Base-by-base conservation (phyloP, 2,329 filamentous ascomycete genomes). In the Sordariomycetes sp. region DNA sequence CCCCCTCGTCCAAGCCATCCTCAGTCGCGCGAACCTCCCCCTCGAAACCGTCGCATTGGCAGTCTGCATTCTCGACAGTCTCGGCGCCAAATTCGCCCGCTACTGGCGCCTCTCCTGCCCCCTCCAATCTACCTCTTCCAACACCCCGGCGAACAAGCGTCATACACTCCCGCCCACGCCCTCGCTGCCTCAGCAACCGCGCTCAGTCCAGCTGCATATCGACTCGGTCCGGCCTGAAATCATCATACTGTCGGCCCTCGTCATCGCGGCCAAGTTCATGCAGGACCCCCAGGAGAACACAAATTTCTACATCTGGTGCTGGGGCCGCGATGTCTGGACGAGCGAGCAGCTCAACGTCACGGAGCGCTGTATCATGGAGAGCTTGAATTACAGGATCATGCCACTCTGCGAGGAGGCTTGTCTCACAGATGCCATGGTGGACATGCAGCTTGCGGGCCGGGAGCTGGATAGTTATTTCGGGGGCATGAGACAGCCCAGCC, bases 181-280 rank as follows among this genome's bases (percentile, higher is more conserved):
- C 29, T 48, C 49, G 35, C 43, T 48, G 40, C 39, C 42, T 32
- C 50, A 50, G 33, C n/a, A n/a, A n/a, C n/a, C n/a, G n/a, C n/a
- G n/a, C n/a, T n/a, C n/a, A n/a, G n/a, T n/a, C n/a, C 59, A 63
- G 42, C 56, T 68, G 29, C 72, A 79, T 53, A 75, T 79, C 51
- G 74, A 81, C 55, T 66, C 66, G 10, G 65, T 81, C 39, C 61
- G 59, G 39, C 75, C 76, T 34, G 77, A 82, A 50, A 49, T 82
- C 39, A 75, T 82, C 42, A 63, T 78, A 33, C 60, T 82, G n/a
- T 64, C 69, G 2, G 72, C 77, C 1, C 58, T 82, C 14, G 61
- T 79, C 41, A 72, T 82, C 34, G 75, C 77, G n/a, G 61, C 67
- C 47, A 82, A 82, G 54, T 82, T 81, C 46, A 63, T 70, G 29